These are phyloP conservation scores for Geoglossum cookeanum DNA, from an alignment of 2,329 filamentous ascomycete genomes.

Conservation along the genomic window DNA sequence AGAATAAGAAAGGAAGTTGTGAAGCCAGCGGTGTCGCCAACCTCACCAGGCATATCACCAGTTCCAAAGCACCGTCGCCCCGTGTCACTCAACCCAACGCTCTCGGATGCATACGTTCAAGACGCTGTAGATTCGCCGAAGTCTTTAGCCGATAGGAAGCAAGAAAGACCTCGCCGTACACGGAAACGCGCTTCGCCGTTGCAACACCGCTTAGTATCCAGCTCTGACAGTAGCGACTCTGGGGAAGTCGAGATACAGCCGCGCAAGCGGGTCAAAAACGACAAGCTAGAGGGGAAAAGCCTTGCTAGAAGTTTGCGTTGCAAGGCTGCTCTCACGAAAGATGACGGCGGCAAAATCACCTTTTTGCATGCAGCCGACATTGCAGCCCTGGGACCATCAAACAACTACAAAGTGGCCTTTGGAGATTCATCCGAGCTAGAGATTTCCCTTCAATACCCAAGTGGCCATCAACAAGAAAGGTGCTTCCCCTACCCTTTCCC, in stretches of 20 bases:
- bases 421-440: constrained; percentile 24
- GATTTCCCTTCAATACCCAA: constrained; percentile 71
- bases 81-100: not conserved
- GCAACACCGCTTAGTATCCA: constrained; percentile 13
- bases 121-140: not conserved
- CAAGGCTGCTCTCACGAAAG: constrained; percentile 24
- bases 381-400: constrained; percentile 21
- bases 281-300: constrained; percentile 17
- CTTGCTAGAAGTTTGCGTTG: constrained; percentile 17
- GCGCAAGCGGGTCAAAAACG: constrained; percentile 14
- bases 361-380: constrained; percentile 32
- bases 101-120: not conserved
- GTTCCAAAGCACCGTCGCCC: not conserved
- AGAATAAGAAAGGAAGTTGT: constrained; percentile 9
- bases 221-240: constrained; percentile 14
- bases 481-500: constrained; percentile 17
- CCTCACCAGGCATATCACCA: not conserved
- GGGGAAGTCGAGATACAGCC: constrained; percentile 9
- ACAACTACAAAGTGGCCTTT: constrained; percentile 33
- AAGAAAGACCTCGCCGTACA: constrained; percentile 2
- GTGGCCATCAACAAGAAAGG: constrained; percentile 47
- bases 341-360: constrained; percentile 18
- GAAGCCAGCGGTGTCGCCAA: constrained; percentile 3
- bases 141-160: not conserved
- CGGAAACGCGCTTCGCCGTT: constrained; percentile 9